Base-by-base conservation (phyloP, 176 grass and related monocot genomes). In the Carex parvula region DNA sequence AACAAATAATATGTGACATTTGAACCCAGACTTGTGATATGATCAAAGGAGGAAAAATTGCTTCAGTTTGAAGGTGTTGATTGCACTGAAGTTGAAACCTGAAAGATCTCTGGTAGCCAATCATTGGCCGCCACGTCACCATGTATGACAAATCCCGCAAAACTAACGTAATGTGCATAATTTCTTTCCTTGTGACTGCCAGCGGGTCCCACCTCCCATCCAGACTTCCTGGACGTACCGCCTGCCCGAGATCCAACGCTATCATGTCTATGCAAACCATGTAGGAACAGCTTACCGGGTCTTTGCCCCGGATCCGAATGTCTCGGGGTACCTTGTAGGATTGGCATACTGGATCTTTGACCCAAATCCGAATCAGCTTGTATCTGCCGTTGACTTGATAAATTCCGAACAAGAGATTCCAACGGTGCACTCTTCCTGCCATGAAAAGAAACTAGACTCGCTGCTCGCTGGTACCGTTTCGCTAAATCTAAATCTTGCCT, bases 31-130 rank as follows among this genome's bases (percentile, higher is more conserved):
- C 17, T 77, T 48, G 11, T 3, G 14, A 55, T 55, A 56, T 56
- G 22, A 55, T 77, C 22, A 50, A 77, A 24, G 30, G 14, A 55
- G 73, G 48, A 54, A 22, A n/a, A 48, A 26, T 78, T 78, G 57
- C 50, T 57, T 78, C 73, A 78, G 16, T 33, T 29, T 30, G 70
- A 48, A 74, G 70, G 70, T 44, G 3, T 26, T 41, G 81, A 50
- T 81, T 87, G 84, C 26, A 92, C 75, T 32, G 79, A 71, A 4
- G 85, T 46, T 0, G 83, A 86, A 42, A 93, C 48, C 87, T 93
- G 93, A 72, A 95, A 89, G 3, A 89, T 74, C 83, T 95, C 93
- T 17, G 91, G 93, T 32, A 86, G 83, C 93, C 93, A 95, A 79
- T 95, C 91, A 11, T 89, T 52, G 8, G 82, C 89, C 0, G 91